phyloP scores from a whole-genome alignment of 345 rosid genomes.

The Eucalyptus microcorys region DNA sequence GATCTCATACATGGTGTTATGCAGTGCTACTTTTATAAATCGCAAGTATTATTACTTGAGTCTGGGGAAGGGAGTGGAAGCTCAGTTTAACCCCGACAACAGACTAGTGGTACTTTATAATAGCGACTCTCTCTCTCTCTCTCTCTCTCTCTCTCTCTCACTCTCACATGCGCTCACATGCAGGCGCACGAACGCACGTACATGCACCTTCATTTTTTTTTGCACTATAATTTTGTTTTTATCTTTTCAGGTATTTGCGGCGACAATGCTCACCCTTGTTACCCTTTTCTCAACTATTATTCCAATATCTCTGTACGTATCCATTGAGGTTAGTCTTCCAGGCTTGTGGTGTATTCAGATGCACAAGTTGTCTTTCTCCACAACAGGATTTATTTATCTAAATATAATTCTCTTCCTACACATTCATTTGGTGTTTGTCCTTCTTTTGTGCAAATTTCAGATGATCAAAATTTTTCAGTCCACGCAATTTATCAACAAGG shows the following conservation, averaged over 20 bases:
- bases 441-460: constrained; percentile 24
- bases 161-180: neutral
- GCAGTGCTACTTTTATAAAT: constrained; percentile 84
- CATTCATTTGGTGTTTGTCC: neutral
- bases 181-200: neutral
- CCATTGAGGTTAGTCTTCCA: constrained; percentile 67
- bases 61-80: constrained; percentile 30
- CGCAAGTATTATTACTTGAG: constrained; percentile 60
- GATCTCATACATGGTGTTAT: constrained; percentile 15
- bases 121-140: neutral
- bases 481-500: constrained; percentile 94
- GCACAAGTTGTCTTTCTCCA: neutral
- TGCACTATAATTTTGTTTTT: neutral
- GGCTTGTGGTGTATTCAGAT: neutral
- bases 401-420: neutral
- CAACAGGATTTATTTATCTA: neutral
- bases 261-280: constrained; percentile 78
- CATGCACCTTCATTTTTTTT: neutral
- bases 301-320: constrained; percentile 95
- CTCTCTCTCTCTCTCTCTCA: neutral
- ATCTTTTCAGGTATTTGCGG: constrained; percentile 55
- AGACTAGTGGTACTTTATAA: constrained; percentile 51
- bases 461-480: constrained; percentile 97
- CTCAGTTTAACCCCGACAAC: constrained; percentile 65
- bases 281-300: constrained; percentile 93